Percentiles rank a stretch among this genome's conserved stretches.
phyloP scores from a whole-genome alignment of 2,329 filamentous ascomycete genomes.

The Cladosporium sp. region DNA sequence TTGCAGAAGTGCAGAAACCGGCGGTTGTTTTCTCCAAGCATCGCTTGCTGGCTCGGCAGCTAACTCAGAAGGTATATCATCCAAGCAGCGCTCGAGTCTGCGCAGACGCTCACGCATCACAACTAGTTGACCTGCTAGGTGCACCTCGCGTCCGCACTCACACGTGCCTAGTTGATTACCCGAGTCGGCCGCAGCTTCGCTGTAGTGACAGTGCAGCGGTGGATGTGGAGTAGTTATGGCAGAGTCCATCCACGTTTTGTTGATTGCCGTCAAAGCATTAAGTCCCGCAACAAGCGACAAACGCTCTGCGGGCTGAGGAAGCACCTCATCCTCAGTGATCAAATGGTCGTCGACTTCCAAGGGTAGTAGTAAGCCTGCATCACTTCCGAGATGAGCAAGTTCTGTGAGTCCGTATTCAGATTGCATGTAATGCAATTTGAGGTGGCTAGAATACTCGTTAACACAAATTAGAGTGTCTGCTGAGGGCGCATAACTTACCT shows the following conservation, averaged over 20 bases:
- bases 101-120: background rate
- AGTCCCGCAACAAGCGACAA: slow-evolving; percentile 4
- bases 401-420: background rate
- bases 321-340: background rate
- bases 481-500: background rate
- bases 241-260: slow-evolving; percentile 6
- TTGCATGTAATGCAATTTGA: background rate
- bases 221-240: background rate
- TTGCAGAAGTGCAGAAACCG: background rate
- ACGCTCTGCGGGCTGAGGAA: background rate
- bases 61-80: background rate
- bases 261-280: background rate
- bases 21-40: background rate
- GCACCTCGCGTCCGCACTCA: background rate
- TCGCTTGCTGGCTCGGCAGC: background rate
- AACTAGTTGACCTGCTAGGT: background rate
- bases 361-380: background rate
- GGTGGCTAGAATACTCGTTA: background rate
- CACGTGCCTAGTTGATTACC: background rate
- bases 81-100: slow-evolving; percentile 7
- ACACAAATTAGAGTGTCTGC: background rate
- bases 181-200: background rate
- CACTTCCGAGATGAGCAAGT: background rate
- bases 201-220: background rate
- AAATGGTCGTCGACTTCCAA: slow-evolving; percentile 8